Percentiles rank a stretch among this genome's conserved stretches.
Evolutionary conservation across 1,139 yeast species (phyloP).

Genomic region (Saccharomyces hybrid): DNA sequence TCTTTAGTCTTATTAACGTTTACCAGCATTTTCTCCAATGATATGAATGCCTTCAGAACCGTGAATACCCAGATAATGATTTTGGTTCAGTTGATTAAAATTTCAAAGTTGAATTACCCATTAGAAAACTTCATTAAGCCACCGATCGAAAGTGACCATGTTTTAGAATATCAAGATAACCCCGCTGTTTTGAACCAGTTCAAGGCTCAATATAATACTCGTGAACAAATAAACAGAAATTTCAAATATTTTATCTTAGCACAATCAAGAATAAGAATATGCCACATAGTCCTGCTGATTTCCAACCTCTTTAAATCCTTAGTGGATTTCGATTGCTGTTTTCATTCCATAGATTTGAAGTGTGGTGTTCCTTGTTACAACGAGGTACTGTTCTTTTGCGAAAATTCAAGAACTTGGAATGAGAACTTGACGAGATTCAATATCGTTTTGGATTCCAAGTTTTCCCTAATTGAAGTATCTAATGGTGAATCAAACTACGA

Average conservation of each 20-base stretch:
- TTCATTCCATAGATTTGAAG: constrained; percentile 51
- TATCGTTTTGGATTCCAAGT: constrained; percentile 40
- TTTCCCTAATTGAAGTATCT: constrained; percentile 46
- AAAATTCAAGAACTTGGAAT: constrained; percentile 53
- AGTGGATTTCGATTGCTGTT: constrained; percentile 52
- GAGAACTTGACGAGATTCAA: constrained; percentile 31
- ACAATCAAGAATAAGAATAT: constrained; percentile 79
- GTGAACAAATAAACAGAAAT: constrained; percentile 41
- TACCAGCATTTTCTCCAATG: constrained; percentile 76
- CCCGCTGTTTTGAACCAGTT: constrained; percentile 32
- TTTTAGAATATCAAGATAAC: constrained; percentile 31
- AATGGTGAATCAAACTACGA: constrained; percentile 49
- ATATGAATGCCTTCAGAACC: constrained; percentile 59
- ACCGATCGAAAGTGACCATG: constrained; percentile 38
- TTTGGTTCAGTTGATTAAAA: constrained; percentile 67
- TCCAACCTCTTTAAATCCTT: constrained; percentile 64
- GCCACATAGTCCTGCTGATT: constrained; percentile 69
- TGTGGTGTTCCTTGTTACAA: constrained; percentile 65
- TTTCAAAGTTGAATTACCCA: constrained; percentile 69
- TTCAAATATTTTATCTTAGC: constrained; percentile 72
- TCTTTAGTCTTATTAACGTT: constrained; percentile 73
- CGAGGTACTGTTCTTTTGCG: constrained; percentile 66
- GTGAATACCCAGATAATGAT: constrained; percentile 73
- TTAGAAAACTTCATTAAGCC: constrained; percentile 55
- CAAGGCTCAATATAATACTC: constrained; percentile 29